Base-by-base conservation (phyloP, 768 basidiomycete genomes). In the Mycena filopes region DNA sequence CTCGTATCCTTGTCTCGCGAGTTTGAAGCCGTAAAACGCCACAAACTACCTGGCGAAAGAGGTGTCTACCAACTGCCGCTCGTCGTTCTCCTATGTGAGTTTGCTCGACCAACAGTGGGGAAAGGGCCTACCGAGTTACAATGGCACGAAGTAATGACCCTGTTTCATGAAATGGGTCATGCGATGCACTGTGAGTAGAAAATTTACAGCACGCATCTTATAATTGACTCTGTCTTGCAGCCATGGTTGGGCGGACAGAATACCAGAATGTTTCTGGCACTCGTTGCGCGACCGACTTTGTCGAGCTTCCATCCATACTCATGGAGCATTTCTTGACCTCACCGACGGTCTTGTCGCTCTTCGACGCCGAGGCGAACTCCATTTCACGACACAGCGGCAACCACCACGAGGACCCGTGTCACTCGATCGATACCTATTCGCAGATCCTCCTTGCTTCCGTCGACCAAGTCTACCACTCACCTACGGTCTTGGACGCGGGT, bases 141-240 rank as follows among this genome's bases (percentile, higher is more conserved):
- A 60, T 99, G 96, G 96, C 91, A 92, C 70, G 96, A 99, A 70
- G 94, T 98, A 11, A 83, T 92, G 74, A 99, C 97, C 2, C 80
- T 99, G 25, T 98, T 96, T 79, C 98, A 99, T 72, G 98, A 99
- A 79, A 98, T 99, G 95, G 98, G 98, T 1, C 98, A 99, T 79
- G 98, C 98, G 13, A 95, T 99, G 87, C 98, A 99, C 75, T 99
- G 98, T 98, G 73, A 84, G 95, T 83, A 15, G 43, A 29, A 47
- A 36, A 58, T 41, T 21, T 28, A 31, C 36, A 60, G 48, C 42
- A 54, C 28, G 45, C 23, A 49, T 54, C 55, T 57, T 36, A 28
- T 58, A 36, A 67, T 47, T 38, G n/a, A 45, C 33, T 20, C n/a
- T 21, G 47, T 36, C 60, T 7, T 28, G 15, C 70, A 99, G 97